These are phyloP conservation scores for Tulasnella sp. DNA, from an alignment of 768 basidiomycete genomes.

Conservation along the genomic window DNA sequence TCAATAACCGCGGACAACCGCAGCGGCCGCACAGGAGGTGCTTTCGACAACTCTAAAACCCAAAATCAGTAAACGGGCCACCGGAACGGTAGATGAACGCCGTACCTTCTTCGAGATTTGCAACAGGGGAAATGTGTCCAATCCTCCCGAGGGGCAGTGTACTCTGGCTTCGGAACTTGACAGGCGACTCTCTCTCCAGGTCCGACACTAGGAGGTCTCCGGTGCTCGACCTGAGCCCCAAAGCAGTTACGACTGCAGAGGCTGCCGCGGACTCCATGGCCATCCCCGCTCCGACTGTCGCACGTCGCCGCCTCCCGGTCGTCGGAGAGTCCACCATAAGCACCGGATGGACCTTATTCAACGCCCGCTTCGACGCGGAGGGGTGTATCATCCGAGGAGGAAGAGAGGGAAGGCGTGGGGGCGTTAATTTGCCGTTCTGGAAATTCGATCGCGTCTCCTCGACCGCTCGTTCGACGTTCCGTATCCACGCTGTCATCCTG, in stretches of 20 bases:
- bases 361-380: not conserved
- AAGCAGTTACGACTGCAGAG: conserved; percentile 28
- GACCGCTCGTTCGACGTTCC: conserved; percentile 77
- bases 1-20: conserved; percentile 58
- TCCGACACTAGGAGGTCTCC: conserved; percentile 35
- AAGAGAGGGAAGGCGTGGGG: conserved; percentile 52
- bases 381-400: conserved; percentile 21
- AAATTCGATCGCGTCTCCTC: conserved; percentile 71
- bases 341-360: not conserved
- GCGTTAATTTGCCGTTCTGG: conserved; percentile 40
- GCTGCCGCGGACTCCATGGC: conserved; percentile 21
- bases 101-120: conserved; percentile 45
- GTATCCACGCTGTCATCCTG: conserved; percentile 71
- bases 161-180: not conserved
- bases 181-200: not conserved
- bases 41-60: conserved; percentile 2
- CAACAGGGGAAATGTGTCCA: conserved; percentile 55
- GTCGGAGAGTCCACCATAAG: conserved; percentile 2
- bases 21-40: conserved; percentile 30
- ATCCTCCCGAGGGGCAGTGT: no score
- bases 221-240: conserved; percentile 48
- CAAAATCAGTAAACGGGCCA: not conserved
- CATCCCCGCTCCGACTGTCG: not conserved
- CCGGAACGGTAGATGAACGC: not conserved
- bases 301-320: not conserved